These are phyloP conservation scores for Arthrobotrys sinensis DNA, from an alignment of 2,329 filamentous ascomycete genomes.

Conservation along the genomic window DNA sequence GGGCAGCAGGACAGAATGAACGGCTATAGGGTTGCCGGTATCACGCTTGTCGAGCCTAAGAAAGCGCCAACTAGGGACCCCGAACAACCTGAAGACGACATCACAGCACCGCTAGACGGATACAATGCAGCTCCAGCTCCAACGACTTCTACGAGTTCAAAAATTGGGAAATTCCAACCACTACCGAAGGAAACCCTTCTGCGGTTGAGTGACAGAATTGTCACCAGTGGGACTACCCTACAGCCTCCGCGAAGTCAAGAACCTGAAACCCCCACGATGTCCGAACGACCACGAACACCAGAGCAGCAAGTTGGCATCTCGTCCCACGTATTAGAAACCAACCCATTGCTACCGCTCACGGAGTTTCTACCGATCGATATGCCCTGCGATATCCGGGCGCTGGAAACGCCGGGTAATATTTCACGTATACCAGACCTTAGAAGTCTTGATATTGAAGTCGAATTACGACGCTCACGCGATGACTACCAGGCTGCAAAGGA, in stretches of 20 bases:
- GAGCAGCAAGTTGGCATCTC: background rate
- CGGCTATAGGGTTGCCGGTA: background rate
- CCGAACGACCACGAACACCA: background rate
- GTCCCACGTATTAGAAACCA: background rate
- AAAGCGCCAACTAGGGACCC: background rate
- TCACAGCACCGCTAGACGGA: background rate
- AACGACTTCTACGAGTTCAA: background rate
- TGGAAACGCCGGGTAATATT: background rate
- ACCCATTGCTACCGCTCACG: no score
- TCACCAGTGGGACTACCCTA: background rate
- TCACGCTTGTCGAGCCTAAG: background rate
- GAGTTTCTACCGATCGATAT: background rate
- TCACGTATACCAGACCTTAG: background rate
- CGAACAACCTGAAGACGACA: background rate
- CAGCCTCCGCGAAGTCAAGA: background rate
- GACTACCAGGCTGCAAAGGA: background rate
- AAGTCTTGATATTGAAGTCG: background rate
- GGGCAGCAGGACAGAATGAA: background rate
- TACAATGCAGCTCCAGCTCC: background rate
- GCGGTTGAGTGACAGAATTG: background rate
- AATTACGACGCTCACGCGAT: background rate
- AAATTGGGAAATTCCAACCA: slow-evolving; percentile 5
- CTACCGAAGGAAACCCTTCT: background rate
- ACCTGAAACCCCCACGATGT: background rate
- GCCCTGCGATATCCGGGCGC: background rate